Conservation (phyloP, 176 grass and related monocot genomes). For the Aegilops umbellulata region DNA sequence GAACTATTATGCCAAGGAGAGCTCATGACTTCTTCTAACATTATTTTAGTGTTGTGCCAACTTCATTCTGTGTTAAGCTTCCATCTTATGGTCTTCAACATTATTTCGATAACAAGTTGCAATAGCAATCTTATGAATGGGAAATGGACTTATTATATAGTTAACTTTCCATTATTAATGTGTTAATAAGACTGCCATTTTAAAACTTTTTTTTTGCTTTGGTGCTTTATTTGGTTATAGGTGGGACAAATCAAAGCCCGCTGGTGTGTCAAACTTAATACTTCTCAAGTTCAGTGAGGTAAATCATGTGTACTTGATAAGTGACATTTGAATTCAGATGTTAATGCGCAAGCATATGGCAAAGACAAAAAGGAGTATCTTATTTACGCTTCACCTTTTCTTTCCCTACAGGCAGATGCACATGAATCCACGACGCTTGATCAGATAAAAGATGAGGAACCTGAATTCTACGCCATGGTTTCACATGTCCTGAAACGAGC, state of each 20-base stretch:
- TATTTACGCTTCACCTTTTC: slow-evolving; percentile 21
- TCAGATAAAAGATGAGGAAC: slow-evolving; percentile 59
- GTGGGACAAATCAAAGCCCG: slow-evolving; percentile 92
- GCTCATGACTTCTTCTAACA: background rate
- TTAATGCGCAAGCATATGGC: background rate
- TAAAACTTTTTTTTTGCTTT: background rate
- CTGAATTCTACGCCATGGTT: slow-evolving; percentile 76
- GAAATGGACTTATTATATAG: background rate
- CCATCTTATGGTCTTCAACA: background rate
- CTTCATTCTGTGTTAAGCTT: background rate
- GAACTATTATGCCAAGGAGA: background rate
- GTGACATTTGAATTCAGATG: background rate
- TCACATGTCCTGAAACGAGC: slow-evolving; percentile 54
- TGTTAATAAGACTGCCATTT: background rate
- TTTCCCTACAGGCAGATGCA: slow-evolving; percentile 44
- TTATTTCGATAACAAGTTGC: background rate
- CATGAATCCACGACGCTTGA: slow-evolving; percentile 81
- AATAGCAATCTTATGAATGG: background rate
- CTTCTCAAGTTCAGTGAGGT: slow-evolving; percentile 95
- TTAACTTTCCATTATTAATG: background rate
- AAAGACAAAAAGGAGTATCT: background rate
- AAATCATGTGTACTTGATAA: background rate
- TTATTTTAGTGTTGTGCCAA: background rate
- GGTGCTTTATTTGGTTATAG: slow-evolving; percentile 47
- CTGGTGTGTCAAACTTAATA: slow-evolving; percentile 77